Evolutionary conservation across 495 filamentous ascomycete species (phyloP).

Genomic region (Aspergillus cavernicola): DNA sequence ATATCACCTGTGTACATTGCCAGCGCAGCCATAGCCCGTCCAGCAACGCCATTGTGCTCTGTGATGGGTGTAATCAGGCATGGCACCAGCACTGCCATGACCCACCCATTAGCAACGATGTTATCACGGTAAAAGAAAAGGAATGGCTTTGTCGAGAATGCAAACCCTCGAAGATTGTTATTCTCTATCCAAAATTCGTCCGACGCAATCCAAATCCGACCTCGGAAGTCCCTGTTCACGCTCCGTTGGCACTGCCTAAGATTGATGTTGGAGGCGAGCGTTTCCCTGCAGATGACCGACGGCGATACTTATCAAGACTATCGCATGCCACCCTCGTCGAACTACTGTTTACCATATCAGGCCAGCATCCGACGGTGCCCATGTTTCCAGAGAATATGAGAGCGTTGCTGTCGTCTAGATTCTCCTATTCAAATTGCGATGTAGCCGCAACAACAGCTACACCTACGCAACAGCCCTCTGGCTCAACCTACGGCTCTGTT

Average conservation of each 20-base stretch:
- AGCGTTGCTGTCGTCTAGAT: conserved; percentile 23
- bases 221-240: conserved; percentile 9
- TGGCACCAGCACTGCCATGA: conserved; percentile 95
- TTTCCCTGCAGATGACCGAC: conserved; percentile 31
- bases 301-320: conserved; percentile 38
- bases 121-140: conserved; percentile 60
- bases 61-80: conserved; percentile 80
- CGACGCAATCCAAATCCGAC: conserved; percentile 21
- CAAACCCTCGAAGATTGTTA: conserved; percentile 37
- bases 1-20: conserved; percentile 69
- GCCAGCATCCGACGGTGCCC: conserved; percentile 28
- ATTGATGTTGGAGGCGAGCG: conserved; percentile 23
- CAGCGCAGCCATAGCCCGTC: conserved; percentile 69
- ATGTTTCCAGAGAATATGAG: conserved; percentile 39
- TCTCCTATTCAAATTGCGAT: no score
- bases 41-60: conserved; percentile 89
- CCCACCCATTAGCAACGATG: conserved; percentile 68
- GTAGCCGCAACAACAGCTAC: no score
- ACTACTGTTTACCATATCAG: conserved; percentile 35
- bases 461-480: no score
- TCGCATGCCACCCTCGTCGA: conserved; percentile 41
- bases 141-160: conserved; percentile 81
- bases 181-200: conserved; percentile 20
- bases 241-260: conserved; percentile 11
- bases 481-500: no score